Percentiles rank a stretch among this genome's conserved stretches.
Conservation (phyloP, 2,329 filamentous ascomycete genomes). For the Grosmannia penicillata region DNA sequence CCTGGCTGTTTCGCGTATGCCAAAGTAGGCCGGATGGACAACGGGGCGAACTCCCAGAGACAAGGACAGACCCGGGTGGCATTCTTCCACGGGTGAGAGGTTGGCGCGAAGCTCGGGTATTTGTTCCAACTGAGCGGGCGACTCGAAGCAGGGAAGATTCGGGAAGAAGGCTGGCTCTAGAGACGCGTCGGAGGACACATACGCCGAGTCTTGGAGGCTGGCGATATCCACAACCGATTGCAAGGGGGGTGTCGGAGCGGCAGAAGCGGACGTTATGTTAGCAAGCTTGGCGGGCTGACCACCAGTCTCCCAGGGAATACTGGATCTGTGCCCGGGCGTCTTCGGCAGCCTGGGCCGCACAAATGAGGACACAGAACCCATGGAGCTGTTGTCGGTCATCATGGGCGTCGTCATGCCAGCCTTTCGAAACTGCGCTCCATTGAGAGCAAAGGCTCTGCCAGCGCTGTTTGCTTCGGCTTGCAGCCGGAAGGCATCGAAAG, state of each 20-base stretch:
- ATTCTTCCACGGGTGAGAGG: conserved; percentile 30
- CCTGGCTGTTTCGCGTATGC: conserved; percentile 11
- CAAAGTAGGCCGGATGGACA: conserved; percentile 17
- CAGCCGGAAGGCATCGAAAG: conserved; percentile 66
- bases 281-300: not conserved
- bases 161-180: conserved; percentile 24
- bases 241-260: too few species aligned
- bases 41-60: conserved; percentile 30
- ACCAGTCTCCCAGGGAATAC: conserved; percentile 21
- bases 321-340: conserved; percentile 33
- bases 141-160: conserved; percentile 30
- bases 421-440: conserved; percentile 20
- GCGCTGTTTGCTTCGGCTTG: conserved; percentile 52
- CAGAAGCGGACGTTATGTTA: too few species aligned
- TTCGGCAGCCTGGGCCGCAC: conserved; percentile 28
- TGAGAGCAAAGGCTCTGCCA: conserved; percentile 31
- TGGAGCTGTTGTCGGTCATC: not conserved
- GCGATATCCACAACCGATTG: conserved; percentile 29
- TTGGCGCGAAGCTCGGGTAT: conserved; percentile 19
- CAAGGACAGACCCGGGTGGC: conserved; percentile 39
- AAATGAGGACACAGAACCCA: conserved; percentile 3
- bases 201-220: conserved; percentile 35
- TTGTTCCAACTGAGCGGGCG: conserved; percentile 27
- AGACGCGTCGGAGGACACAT: conserved; percentile 31
- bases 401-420: not conserved